phyloP scores from a whole-genome alignment of 2,329 filamentous ascomycete species.

The Trichoderma asperellum region DNA sequence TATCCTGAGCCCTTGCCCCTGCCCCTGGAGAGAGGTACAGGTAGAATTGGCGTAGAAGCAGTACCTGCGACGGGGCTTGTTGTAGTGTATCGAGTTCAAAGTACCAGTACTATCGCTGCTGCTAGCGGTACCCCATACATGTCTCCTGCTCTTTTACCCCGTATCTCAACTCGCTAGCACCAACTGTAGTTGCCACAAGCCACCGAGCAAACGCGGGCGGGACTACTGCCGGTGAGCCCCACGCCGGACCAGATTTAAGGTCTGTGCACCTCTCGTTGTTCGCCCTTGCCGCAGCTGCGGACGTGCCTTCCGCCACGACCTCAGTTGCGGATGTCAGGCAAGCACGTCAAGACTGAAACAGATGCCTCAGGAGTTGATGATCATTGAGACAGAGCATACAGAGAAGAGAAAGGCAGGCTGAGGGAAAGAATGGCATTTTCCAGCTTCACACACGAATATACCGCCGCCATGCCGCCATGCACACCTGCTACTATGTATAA shows the following conservation, averaged over 20 bases:
- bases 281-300: conserved; percentile 5
- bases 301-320: neutral
- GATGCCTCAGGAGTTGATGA: conserved; percentile 1
- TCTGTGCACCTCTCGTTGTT: conserved; percentile 4
- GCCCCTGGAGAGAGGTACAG: neutral
- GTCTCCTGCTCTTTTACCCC: conserved; percentile 15
- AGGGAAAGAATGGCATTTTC: neutral
- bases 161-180: neutral
- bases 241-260: conserved; percentile 23
- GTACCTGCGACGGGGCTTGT: neutral
- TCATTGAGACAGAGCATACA: neutral
- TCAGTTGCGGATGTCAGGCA: neutral
- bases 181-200: conserved; percentile 2
- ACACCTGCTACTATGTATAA: neutral
- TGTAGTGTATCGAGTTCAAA: neutral
- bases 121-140: neutral
- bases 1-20: neutral
- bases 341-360: neutral
- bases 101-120: neutral
- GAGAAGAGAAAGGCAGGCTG: neutral
- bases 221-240: conserved; percentile 25
- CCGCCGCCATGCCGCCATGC: neutral
- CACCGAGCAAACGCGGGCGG: conserved; percentile 28
- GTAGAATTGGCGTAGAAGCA: neutral
- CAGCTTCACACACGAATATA: neutral